phyloP scores from a whole-genome alignment of 306 rosid genomes.

The Mucuna pruriens region DNA sequence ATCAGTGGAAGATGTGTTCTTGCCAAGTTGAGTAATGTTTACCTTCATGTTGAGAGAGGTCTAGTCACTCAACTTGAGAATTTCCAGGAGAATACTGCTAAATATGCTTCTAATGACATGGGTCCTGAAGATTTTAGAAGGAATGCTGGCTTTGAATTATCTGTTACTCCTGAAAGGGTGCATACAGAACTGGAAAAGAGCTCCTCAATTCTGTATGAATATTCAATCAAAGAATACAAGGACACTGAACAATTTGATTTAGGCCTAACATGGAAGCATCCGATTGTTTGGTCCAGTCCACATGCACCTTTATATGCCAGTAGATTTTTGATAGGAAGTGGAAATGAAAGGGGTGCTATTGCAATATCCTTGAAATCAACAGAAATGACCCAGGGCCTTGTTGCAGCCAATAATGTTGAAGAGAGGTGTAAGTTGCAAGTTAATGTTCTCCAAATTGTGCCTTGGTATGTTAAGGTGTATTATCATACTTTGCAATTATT shows the following conservation, averaged over 20 bases:
- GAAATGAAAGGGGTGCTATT: constrained; percentile 95
- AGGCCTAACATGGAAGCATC: constrained; percentile 78
- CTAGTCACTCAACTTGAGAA: constrained; percentile 63
- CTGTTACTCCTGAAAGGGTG: constrained; percentile 68
- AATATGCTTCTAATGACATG: constrained; percentile 37
- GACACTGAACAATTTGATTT: constrained; percentile 72
- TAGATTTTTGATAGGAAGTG: constrained; percentile 90
- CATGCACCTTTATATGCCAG: constrained; percentile 83
- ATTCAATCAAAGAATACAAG: constrained; percentile 56
- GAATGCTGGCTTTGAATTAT: constrained; percentile 70
- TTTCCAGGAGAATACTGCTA: constrained; percentile 50
- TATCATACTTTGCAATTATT: constrained; percentile 74
- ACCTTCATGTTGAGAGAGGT: constrained; percentile 70
- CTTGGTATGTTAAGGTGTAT: constrained; percentile 95
- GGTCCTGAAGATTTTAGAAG: constrained; percentile 51
- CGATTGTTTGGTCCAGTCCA: constrained; percentile 76
- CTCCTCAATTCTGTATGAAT: constrained; percentile 70
- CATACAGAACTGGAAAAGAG: constrained; percentile 57
- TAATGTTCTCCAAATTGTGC: constrained; percentile 89
- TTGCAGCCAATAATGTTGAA: constrained; percentile 42
- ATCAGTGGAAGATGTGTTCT: constrained; percentile 76
- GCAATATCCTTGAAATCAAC: constrained; percentile 84
- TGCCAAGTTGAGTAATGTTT: constrained; percentile 80
- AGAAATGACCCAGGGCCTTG: constrained; percentile 48
- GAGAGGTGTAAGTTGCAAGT: constrained; percentile 75